A percentile compares a stretch with the other conserved stretches of the same genome.
phyloP scores from a whole-genome alignment of 306 rosid species.

The Macrotyloma uniflorum region DNA sequence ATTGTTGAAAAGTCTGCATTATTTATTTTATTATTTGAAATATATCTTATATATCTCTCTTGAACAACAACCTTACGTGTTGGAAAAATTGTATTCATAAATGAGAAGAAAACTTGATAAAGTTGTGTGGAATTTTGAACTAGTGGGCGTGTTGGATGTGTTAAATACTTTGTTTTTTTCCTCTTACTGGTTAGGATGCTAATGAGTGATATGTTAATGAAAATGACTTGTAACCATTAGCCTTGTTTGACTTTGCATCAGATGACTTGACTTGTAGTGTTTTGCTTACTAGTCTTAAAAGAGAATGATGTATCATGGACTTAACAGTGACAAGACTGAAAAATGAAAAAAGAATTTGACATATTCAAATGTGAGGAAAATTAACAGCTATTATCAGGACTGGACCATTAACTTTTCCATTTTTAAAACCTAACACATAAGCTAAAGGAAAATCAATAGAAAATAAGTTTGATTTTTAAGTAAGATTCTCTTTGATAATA shows the following conservation, averaged over 20 bases:
- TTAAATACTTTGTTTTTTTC: no score
- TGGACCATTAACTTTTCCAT: not conserved
- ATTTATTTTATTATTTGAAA: no score
- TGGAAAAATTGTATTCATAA: no score
- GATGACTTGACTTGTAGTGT: not conserved
- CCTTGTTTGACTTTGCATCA: conserved; percentile 7
- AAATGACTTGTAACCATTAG: not conserved
- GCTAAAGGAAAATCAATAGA: not conserved
- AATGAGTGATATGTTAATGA: not conserved
- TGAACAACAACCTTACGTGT: no score
- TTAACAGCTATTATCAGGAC: not conserved
- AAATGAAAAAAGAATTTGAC: not conserved
- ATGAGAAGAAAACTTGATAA: not conserved
- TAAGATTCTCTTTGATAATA: not conserved
- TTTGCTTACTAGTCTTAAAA: conserved; percentile 12
- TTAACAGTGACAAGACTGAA: not conserved
- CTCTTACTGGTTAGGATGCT: no score
- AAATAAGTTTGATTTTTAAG: not conserved
- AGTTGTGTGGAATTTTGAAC: not conserved
- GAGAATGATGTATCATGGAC: conserved; percentile 2
- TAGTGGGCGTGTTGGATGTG: no score
- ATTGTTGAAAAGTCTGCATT: no score
- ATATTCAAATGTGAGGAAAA: not conserved
- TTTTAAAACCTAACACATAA: not conserved
- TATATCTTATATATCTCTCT: no score